Percentiles rank a stretch among this genome's conserved stretches.
phyloP scores from a whole-genome alignment of 2,329 filamentous ascomycete genomes.

The Xylariaceae sp. region DNA sequence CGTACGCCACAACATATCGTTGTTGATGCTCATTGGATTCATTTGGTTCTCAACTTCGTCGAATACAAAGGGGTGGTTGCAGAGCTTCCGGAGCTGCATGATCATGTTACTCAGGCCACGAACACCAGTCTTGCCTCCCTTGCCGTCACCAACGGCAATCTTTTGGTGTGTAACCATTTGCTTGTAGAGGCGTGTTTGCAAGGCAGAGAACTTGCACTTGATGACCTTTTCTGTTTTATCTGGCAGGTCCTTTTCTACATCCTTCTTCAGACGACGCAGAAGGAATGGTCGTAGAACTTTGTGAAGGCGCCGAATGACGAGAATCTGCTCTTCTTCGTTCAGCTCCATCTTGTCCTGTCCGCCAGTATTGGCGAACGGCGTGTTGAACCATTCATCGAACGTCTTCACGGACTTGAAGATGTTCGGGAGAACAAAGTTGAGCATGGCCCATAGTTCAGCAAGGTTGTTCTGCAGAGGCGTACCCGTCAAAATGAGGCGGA shows the following conservation, averaged over 20 bases:
- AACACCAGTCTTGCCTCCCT: conserved; percentile 89
- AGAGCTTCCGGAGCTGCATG: conserved; percentile 97
- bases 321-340: conserved; percentile 98
- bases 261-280: conserved; percentile 96
- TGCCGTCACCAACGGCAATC: conserved; percentile 88
- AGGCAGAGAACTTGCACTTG: conserved; percentile 95
- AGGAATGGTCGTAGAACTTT: conserved; percentile 97
- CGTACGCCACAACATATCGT: conserved; percentile 91
- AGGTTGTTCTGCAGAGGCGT: conserved; percentile 97
- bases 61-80: conserved; percentile 98
- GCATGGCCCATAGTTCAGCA: conserved; percentile 91
- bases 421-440: conserved; percentile 96
- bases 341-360: conserved; percentile 98
- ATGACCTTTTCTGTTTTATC: conserved; percentile 99
- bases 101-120: conserved; percentile 99
- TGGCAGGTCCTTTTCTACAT: conserved; percentile 96
- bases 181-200: conserved; percentile 92
- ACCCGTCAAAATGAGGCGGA: conserved; percentile 93
- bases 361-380: conserved; percentile 96
- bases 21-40: conserved; percentile 83
- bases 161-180: conserved; percentile 96
- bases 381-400: conserved; percentile 99
- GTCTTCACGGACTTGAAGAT: conserved; percentile 99
- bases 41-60: conserved; percentile 97
- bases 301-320: conserved; percentile 95